Conservation (phyloP, 805 yeast species). For the Ogataea neopini region DNA sequence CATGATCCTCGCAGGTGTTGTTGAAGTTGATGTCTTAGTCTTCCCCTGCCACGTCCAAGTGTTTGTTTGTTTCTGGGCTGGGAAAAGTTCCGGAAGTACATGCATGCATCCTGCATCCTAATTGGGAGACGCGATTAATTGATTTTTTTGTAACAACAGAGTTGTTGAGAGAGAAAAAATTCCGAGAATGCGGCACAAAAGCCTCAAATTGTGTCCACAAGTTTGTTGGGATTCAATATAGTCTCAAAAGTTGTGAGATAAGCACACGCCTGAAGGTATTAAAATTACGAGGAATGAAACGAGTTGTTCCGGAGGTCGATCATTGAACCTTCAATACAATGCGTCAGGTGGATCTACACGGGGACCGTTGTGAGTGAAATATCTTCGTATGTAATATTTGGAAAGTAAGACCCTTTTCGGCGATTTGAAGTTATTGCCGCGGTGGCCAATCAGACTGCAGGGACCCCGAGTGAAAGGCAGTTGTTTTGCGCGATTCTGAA, state of each 20-base stretch:
- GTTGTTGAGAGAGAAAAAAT: background rate
- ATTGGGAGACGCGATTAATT: background rate
- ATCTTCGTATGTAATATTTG: background rate
- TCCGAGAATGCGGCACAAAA: background rate
- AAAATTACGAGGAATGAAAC: no score
- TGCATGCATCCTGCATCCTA: background rate
- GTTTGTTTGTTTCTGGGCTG: background rate
- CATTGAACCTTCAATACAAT: background rate
- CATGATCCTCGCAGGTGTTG: background rate
- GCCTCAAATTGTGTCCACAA: background rate
- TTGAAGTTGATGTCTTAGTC: background rate
- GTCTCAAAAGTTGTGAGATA: no score
- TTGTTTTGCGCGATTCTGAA: background rate
- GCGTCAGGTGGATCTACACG: background rate
- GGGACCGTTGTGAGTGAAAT: background rate
- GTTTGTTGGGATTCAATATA: no score
- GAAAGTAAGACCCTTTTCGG: background rate
- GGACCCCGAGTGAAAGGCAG: background rate
- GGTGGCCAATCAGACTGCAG: slow-evolving; percentile 1
- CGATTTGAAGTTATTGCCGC: background rate
- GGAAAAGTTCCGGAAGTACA: background rate
- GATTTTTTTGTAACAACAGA: background rate
- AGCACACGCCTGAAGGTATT: no score
- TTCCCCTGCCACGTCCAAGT: background rate
- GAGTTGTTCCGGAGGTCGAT: no score